phyloP scores from a whole-genome alignment of 1,284 basidiomycete genomes.

The Papiliotrema flavescens region DNA sequence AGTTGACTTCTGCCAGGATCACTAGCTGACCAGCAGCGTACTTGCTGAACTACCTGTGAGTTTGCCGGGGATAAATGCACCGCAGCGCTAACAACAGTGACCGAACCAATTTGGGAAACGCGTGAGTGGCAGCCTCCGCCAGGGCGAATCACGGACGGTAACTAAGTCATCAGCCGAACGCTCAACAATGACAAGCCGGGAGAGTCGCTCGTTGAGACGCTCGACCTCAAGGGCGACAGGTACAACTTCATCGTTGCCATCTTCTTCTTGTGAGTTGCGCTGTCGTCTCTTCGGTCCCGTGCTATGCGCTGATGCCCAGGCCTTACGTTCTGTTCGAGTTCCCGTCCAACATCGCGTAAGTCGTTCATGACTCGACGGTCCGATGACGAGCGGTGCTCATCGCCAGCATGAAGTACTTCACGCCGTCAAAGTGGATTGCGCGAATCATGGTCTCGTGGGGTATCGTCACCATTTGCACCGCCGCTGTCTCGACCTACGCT shows the following conservation, averaged over 20 bases:
- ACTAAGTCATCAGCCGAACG: constrained; percentile 9
- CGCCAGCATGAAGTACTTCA: constrained; percentile 21
- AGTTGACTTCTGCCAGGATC: background rate
- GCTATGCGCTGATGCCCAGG: constrained; percentile 2
- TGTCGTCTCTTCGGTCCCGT: background rate
- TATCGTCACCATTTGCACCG: constrained; percentile 51
- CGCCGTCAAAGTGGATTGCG: constrained; percentile 29
- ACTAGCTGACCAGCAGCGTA: constrained; percentile 7
- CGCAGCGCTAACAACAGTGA: constrained; percentile 6
- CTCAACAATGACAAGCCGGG: constrained; percentile 29
- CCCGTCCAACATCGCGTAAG: constrained; percentile 23
- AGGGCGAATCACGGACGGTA: background rate
- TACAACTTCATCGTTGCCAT: constrained; percentile 30
- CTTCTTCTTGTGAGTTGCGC: constrained; percentile 22
- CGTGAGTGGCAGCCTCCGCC: constrained; percentile 10
- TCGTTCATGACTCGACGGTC: background rate
- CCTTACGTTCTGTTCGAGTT: constrained; percentile 32
- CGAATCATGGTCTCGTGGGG: constrained; percentile 32
- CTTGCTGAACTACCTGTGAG: constrained; percentile 21
- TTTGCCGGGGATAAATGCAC: background rate
- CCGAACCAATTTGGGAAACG: constrained; percentile 28
- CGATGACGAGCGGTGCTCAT: background rate
- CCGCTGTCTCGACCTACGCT: constrained; percentile 51
- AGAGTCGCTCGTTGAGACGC: constrained; percentile 20
- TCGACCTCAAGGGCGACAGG: constrained; percentile 21